Base-by-base conservation (phyloP, 148 eudicot genomes). In the Simmondsia chinensis region DNA sequence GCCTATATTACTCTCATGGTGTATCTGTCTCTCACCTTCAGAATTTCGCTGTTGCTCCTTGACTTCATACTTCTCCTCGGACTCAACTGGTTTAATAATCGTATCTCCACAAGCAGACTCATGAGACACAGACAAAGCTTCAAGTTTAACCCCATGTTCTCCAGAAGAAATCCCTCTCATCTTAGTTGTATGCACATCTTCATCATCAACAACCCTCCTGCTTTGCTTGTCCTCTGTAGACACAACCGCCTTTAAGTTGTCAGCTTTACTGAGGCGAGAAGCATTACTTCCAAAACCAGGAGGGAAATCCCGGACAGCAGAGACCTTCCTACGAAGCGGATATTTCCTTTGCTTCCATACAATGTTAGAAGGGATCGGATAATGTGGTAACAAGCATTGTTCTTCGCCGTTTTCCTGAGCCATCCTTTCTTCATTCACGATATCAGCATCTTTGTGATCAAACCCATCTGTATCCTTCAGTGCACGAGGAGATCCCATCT, bases 221-320 rank as follows among this genome's bases (percentile, higher is more conserved):
- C 15, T 25, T 33, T 5, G 56, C 42, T 47, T 22, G 20, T 43
- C 55, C 28, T n/a, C n/a, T n/a, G 10, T 14, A 8, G 12, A 20
- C 18, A 2, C 5, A 10, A 20, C 28, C 55, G 9, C 47, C 49
- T 12, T 32, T 43, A 14, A 28, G 39, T 56, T 44, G 38, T 20
- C 58, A 18, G 20, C 61, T 38, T 45, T 60, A 31, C 36, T 36
- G 8, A 39, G 60, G 51, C 20, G 31, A 39, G 56, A 55, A 39
- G 61, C 75, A 60, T 66, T 63, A 31, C 45, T 33, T 54, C 87
- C 85, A 72, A 83, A 76, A 21, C 69, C 68, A 55, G 76, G 78
- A 61, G 97, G 97, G 33, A 73, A 81, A 47, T 72, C 76, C 48
- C 94, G 80, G 42, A 38, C 55, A 28, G 84, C 80, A 22, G 68